These are phyloP conservation scores for Arxiozyma slooffiae DNA, from an alignment of 1,139 yeast genomes.

Conservation along the genomic window DNA sequence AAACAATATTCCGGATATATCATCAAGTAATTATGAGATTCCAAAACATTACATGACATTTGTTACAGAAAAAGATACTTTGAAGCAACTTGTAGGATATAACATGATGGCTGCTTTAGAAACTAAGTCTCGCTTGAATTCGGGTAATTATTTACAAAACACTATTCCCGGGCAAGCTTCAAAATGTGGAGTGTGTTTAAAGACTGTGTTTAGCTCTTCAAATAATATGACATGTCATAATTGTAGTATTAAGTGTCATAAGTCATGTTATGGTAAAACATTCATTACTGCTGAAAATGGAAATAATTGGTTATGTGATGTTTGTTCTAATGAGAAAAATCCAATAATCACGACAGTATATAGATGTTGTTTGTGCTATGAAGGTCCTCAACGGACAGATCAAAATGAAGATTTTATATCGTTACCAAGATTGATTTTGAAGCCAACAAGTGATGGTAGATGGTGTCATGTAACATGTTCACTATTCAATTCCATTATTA, in stretches of 20 bases:
- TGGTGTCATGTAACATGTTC: constrained; percentile 86
- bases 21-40: neutral
- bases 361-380: constrained; percentile 51
- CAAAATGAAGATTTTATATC: constrained; percentile 14
- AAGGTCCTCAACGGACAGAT: neutral
- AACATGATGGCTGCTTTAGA: neutral
- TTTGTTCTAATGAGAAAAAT: constrained; percentile 61
- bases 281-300: constrained; percentile 12
- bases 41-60: neutral
- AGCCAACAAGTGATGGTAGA: constrained; percentile 55
- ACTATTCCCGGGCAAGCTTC: neutral
- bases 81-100: neutral
- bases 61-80: neutral
- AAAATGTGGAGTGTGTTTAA: neutral
- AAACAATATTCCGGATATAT: neutral
- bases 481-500: constrained; percentile 38
- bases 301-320: constrained; percentile 69
- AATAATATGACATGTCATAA: constrained; percentile 15
- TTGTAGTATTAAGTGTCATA: constrained; percentile 69
- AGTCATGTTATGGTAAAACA: constrained; percentile 52
- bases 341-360: constrained; percentile 53
- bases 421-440: constrained; percentile 48
- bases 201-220: neutral
- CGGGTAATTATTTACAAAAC: neutral
- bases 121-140: neutral